Evolutionary conservation across 2,329 filamentous ascomycete genomes (phyloP), one percentile per base, ranked within the genome.

Genomic region (Sporothrix variecibatus): DNA sequence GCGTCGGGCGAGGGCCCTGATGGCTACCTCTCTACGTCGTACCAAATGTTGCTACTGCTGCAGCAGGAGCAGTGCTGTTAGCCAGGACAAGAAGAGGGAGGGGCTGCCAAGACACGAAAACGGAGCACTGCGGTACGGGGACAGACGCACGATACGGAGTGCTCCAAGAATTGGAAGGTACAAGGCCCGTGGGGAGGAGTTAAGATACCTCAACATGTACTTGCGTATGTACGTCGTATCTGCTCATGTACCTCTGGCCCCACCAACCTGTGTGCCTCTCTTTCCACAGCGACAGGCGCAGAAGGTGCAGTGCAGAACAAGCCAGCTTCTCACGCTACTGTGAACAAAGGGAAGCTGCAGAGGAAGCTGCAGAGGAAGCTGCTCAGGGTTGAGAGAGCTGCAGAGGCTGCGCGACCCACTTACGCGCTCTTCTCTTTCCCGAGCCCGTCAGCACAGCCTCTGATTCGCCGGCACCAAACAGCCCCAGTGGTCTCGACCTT

Each of bases 1-100:
- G 62, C 71, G 38, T 69, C 12, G 6, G 49, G 20, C 51, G 64
- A 73, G 71, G 71, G 71, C 71, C 71, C 64, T 68, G 71, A 67
- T 72, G 71, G 71, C 17, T 62, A 15, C 67, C 23, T 53, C 34
- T 4, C 34, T 34, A 34, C 2, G 34, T 3, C 3, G 34, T 34
- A 34, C 34, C n/a, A 43, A 43, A 11, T 43, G 12, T 11, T 43
- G 40, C 40, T 7, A 8, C 40, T 6, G 40, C 40, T 34, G 7
- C 34, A 7, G 34, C n/a, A 34, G 34, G 4, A 34, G 34, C 8
- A 34, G 34, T 34, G 34, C 34, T 23, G 51, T 12, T 60, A 60
- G 28, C 56, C 56, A 60, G 56, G 17, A 31, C 28, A 7, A 60
- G 56, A 64, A 23, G 60, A 43, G n/a, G 20, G n/a, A 38, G 3